Evolutionary conservation across 2,329 filamentous ascomycete genomes (phyloP).

Genomic region (Colletotrichum cordylinicola): DNA sequence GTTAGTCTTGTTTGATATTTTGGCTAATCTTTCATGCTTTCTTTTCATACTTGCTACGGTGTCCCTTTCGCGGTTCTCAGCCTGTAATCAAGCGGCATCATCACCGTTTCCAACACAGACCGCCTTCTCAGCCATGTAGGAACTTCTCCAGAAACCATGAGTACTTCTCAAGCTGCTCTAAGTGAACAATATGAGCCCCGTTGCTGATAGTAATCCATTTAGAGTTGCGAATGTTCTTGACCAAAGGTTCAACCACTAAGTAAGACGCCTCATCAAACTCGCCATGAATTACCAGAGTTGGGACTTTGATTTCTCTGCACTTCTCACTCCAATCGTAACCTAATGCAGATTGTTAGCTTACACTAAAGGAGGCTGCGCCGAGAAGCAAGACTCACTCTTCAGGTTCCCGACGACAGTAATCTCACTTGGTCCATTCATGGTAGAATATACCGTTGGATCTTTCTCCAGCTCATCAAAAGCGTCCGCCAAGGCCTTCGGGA

Average conservation of each 20-base stretch:
- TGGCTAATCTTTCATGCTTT: not conserved
- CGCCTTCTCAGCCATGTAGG: not conserved
- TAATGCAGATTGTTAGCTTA: constrained; percentile 27
- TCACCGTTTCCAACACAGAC: not conserved
- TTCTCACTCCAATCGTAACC: constrained; percentile 27
- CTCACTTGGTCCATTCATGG: constrained; percentile 34
- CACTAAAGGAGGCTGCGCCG: not conserved
- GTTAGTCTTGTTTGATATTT: not conserved
- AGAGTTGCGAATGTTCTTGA: constrained; percentile 37
- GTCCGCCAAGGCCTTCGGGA: constrained; percentile 33
- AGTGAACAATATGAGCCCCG: constrained; percentile 38
- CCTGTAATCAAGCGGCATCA: not conserved
- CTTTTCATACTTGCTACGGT: not conserved
- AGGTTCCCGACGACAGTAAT: constrained; percentile 25
- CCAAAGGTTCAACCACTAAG: constrained; percentile 37
- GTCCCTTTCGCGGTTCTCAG: not conserved
- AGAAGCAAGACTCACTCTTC: not conserved
- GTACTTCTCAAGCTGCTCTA: constrained; percentile 35
- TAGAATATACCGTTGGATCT: constrained; percentile 35
- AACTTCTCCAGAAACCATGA: constrained; percentile 28
- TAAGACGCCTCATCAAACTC: constrained; percentile 39
- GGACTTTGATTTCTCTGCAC: constrained; percentile 32
- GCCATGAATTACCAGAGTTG: constrained; percentile 41
- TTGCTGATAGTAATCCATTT: constrained; percentile 41
- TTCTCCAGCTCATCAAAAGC: constrained; percentile 34